phyloP scores from a whole-genome alignment of 768 basidiomycete genomes.

The Podaxis sp. region DNA sequence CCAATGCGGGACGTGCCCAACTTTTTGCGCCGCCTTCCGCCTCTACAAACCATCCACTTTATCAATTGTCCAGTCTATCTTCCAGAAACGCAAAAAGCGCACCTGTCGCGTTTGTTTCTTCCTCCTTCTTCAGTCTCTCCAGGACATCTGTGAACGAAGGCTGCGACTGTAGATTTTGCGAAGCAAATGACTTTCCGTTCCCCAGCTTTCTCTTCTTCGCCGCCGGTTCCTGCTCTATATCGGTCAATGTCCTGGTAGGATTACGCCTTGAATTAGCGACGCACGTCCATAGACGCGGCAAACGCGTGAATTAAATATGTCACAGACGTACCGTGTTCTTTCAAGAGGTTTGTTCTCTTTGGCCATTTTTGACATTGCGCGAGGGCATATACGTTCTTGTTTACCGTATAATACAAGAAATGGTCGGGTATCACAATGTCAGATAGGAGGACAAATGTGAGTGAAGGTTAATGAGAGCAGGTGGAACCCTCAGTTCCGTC shows the following conservation, averaged over 20 bases:
- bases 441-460: no score
- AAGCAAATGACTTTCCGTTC: constrained; percentile 37
- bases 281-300: constrained; percentile 23
- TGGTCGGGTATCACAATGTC: no score
- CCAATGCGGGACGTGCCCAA: constrained; percentile 69
- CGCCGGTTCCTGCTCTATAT: constrained; percentile 36
- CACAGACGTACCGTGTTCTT: constrained; percentile 29
- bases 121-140: constrained; percentile 57
- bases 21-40: constrained; percentile 77
- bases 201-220: constrained; percentile 56
- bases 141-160: constrained; percentile 62
- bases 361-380: constrained; percentile 17
- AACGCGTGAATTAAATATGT: constrained; percentile 12
- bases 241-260: constrained; percentile 23
- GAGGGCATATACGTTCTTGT: no score
- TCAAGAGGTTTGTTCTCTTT: constrained; percentile 33
- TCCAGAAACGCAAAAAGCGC: constrained; percentile 20
- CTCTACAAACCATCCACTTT: constrained; percentile 31
- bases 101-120: constrained; percentile 42
- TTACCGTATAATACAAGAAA: no score
- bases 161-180: constrained; percentile 34
- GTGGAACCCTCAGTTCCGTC: not conserved
- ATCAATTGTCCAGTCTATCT: not conserved
- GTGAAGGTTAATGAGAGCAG: no score
- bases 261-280: not conserved